phyloP scores from a whole-genome alignment of 495 filamentous ascomycete genomes.

The Annulohypoxylon bovei region DNA sequence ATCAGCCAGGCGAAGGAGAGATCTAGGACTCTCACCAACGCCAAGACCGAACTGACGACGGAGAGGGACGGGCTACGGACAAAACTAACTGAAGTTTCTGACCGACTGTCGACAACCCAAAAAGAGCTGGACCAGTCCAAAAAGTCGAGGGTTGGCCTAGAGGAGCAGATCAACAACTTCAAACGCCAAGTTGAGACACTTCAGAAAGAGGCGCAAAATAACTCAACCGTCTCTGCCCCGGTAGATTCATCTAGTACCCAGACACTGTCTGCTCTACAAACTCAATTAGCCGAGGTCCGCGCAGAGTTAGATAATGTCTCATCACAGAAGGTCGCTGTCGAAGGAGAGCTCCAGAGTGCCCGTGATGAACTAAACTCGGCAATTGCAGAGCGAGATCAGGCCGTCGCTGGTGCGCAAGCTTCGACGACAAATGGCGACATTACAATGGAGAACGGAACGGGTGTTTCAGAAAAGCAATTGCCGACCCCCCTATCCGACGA shows the following conservation, averaged over 20 bases:
- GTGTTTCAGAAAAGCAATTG: conserved; percentile 42
- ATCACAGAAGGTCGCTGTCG: conserved; percentile 50
- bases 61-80: conserved; percentile 52
- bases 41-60: conserved; percentile 52
- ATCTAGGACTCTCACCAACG: conserved; percentile 52
- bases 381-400: conserved; percentile 56
- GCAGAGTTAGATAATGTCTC: conserved; percentile 55
- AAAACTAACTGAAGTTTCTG: conserved; percentile 46
- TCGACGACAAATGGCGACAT: conserved; percentile 49
- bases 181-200: conserved; percentile 49
- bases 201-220: conserved; percentile 45
- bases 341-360: conserved; percentile 58
- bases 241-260: conserved; percentile 27
- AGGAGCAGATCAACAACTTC: conserved; percentile 52
- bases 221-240: conserved; percentile 18
- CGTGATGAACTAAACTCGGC: conserved; percentile 55
- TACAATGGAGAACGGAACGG: conserved; percentile 49
- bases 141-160: conserved; percentile 48
- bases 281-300: conserved; percentile 45
- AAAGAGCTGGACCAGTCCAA: conserved; percentile 51
- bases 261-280: conserved; percentile 36
- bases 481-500: conserved; percentile 53
- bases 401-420: conserved; percentile 57
- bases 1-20: conserved; percentile 61
- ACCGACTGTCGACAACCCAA: conserved; percentile 47